Evolutionary conservation across 352 stramenopile genomes (phyloP), one percentile per base, ranked within the genome.

Genomic region (Elongisporangium prolatum): DNA sequence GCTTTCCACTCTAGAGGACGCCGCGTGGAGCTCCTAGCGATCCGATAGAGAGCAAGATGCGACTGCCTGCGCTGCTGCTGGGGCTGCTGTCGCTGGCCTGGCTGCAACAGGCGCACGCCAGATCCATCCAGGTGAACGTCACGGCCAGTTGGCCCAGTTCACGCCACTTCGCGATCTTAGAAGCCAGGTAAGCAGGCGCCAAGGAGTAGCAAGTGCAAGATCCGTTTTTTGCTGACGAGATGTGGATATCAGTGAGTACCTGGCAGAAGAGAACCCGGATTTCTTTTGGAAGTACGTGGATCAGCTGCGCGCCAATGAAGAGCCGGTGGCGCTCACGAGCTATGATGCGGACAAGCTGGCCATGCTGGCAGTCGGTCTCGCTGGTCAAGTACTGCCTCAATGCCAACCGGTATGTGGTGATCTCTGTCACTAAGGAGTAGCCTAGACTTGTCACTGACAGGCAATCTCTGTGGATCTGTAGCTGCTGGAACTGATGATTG

Each of bases 231-330:
- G 14, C 18, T 21, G 20, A 2, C 3, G 38, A 7, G n/a, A 20
- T 48, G 3, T 77, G 9, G 59, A 75, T 47, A 65, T 59, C 5
- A 92, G 83, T 64, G 85, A 92, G 54, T 94, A 89, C 59, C 67
- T 94, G 38, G 82, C 83, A 13, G 80, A 92, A 48, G 83, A 92
- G 56, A 89, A 91, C 54, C 80, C 82, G 17, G 59, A 75, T 50
- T 85, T 80, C 57, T 94, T 93, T 60, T 94, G 82, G 81, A 65
- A 77, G 65, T 94, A 84, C 52, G 52, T 91, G 20, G 79, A 89
- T 37, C 48, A 77, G 18, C 48, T 93, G 34, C 53, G 62, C 52
- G 38, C 56, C 44, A 63, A 73, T 40, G 71, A 69, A 34, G 51
- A 54, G 20, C 66, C 68, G 56, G 67, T 89, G 40, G 59, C 66